phyloP scores from a whole-genome alignment of 768 basidiomycete species.

The Mrakia blollopis region DNA sequence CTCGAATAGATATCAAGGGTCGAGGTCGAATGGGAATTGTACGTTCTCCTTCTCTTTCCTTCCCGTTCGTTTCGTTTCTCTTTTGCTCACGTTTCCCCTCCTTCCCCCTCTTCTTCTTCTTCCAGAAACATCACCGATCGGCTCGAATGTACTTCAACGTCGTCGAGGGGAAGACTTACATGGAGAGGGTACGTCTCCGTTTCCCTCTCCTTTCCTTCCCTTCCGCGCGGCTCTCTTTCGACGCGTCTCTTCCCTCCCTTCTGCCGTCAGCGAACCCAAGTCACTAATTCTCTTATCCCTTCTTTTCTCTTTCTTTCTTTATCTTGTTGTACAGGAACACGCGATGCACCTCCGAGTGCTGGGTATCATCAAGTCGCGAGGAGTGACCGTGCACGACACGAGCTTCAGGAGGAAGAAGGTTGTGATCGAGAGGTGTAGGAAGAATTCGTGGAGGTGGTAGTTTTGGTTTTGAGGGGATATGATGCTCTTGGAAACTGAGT shows the following conservation, averaged over 20 bases:
- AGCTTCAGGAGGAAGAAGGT: background rate
- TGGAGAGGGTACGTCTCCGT: conserved; percentile 7
- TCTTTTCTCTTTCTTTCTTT: background rate
- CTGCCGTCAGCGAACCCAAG: background rate
- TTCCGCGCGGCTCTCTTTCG: background rate
- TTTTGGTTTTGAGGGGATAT: background rate
- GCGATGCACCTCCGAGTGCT: background rate
- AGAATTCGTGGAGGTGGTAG: conserved; percentile 19
- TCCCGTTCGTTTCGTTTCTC: background rate
- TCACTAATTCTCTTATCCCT: background rate
- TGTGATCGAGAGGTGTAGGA: background rate
- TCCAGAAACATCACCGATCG: conserved; percentile 62
- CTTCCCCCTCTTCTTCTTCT: background rate
- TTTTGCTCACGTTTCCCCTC: background rate
- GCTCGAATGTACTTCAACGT: conserved; percentile 70
- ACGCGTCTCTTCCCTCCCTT: background rate
- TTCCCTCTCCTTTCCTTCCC: background rate
- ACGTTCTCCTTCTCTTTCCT: background rate
- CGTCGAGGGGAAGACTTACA: conserved; percentile 67
- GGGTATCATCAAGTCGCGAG: background rate
- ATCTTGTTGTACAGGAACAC: background rate
- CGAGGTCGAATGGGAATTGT: conserved; percentile 69
- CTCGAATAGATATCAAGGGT: conserved; percentile 73
- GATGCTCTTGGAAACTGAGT: too few relatives aligned
- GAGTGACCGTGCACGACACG: background rate